Percentiles rank a stretch among this genome's conserved stretches.
These are phyloP conservation scores for Datura wrightii DNA, from an alignment of 257 asterid genomes.

Conservation along the genomic window DNA sequence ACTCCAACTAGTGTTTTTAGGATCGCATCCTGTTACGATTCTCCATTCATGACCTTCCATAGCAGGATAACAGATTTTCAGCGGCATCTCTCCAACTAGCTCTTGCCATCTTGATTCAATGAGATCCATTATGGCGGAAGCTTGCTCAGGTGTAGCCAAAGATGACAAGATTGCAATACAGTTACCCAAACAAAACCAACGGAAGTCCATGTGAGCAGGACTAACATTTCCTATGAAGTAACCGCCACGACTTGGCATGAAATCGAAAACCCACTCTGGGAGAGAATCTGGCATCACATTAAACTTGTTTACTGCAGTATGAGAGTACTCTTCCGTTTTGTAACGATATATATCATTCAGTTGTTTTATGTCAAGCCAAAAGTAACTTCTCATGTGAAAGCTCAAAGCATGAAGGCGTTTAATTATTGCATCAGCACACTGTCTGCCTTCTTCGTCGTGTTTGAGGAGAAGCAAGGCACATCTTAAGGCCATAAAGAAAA, in stretches of 20 bases:
- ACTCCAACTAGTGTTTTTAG: constrained; percentile 90
- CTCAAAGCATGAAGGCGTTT: constrained; percentile 84
- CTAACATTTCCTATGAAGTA: constrained; percentile 90
- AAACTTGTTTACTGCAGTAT: constrained; percentile 93
- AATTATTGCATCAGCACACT: constrained; percentile 56
- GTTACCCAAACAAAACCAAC: constrained; percentile 93
- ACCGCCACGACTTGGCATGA: constrained; percentile 90
- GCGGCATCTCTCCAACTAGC: constrained; percentile 90
- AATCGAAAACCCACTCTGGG: constrained; percentile 89
- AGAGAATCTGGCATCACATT: constrained; percentile 92
- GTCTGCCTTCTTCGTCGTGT: constrained; percentile 75
- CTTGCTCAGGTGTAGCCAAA: constrained; percentile 88
- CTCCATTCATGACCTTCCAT: constrained; percentile 92
- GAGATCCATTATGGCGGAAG: constrained; percentile 90
- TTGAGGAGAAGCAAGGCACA: constrained; percentile 75
- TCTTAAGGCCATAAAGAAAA: constrained; percentile 88
- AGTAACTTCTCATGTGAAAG: constrained; percentile 87
- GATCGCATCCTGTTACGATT: constrained; percentile 88
- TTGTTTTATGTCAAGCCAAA: constrained; percentile 86
- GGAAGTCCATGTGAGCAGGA: constrained; percentile 90
- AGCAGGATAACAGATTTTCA: constrained; percentile 83
- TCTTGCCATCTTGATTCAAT: constrained; percentile 85
- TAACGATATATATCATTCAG: constrained; percentile 84
- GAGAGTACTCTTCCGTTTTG: constrained; percentile 90
- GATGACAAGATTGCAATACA: constrained; percentile 83